Evolutionary conservation across 331 rosid species (phyloP).

Genomic region (Rhamnella rubrinervis): DNA sequence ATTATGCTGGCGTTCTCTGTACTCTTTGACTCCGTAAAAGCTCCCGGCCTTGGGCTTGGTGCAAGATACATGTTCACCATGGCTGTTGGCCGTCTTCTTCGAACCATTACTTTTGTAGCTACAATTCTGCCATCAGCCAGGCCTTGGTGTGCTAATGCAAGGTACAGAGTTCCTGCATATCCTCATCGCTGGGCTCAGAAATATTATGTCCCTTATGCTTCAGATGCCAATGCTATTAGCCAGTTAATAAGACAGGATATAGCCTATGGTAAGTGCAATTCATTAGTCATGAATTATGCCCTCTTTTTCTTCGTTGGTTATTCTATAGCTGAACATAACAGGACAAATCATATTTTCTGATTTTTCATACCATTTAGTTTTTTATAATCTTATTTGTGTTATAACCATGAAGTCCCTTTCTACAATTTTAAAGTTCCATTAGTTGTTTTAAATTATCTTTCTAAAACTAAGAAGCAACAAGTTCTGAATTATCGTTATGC

Average conservation of each 20-base stretch:
- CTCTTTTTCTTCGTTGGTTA: too few species aligned
- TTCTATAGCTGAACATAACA: too few species aligned
- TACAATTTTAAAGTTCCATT: not conserved
- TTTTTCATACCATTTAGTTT: not conserved
- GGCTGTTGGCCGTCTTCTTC: slow-evolving; percentile 89
- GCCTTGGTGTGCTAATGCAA: slow-evolving; percentile 81
- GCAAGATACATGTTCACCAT: slow-evolving; percentile 97
- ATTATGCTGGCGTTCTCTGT: slow-evolving; percentile 95
- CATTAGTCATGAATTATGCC: slow-evolving; percentile 10
- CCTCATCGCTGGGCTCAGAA: slow-evolving; percentile 94
- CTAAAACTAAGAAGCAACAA: not conserved
- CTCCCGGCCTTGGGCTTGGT: slow-evolving; percentile 93
- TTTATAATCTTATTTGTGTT: not conserved
- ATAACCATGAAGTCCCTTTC: not conserved
- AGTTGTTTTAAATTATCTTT: not conserved
- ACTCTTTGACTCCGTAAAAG: slow-evolving; percentile 75
- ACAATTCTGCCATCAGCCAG: slow-evolving; percentile 89
- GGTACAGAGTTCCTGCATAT: slow-evolving; percentile 58
- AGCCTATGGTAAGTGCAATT: slow-evolving; percentile 62
- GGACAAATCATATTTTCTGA: not conserved
- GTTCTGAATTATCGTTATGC: not conserved
- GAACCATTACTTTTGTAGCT: slow-evolving; percentile 72
- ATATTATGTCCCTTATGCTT: slow-evolving; percentile 80
- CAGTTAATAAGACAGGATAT: slow-evolving; percentile 54
- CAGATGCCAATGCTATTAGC: slow-evolving; percentile 56